Base-by-base conservation (phyloP, 2,329 filamentous ascomycete genomes). In the Orbilia quercus region DNA sequence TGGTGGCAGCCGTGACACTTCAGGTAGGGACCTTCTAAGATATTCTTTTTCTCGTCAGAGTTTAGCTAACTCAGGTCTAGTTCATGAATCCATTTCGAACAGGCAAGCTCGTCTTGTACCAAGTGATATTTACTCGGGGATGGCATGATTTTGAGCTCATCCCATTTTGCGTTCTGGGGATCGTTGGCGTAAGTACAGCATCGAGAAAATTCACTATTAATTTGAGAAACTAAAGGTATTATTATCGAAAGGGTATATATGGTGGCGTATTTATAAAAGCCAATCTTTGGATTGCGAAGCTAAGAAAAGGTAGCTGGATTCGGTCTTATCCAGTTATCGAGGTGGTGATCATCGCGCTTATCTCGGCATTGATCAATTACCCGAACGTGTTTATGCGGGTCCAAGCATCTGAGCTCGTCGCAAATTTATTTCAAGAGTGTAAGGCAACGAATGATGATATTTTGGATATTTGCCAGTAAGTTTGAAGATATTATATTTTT, bases 331-430 rank as follows among this genome's bases (percentile, higher is more conserved):
- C 95, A 1, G 83, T 97, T 25, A 80, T 86, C 12, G 93, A 98
- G 82, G 94, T 98, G 7, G 82, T 90, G 20, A 81, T 88, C n/a
- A 87, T 96, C 22, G 89, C 94, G 2, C 82, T 93, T 44, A 79
- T 96, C 20, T 96, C 93, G 1, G 92, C 94, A 0, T 80, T 98
- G 47, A 87, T 98, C 81, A 97, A 96, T 83, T 99, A 92, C 78
- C 95, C 95, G 9, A 96, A 97, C 81, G 89, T 92, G 64, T 98
- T 97, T 81, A 96, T 98, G 90, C 90, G 95, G 76, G 90, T 92
- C 2, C 94, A 98, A 80, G 88, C 91, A 20, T 93, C 92, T 0
- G 92, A 97, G 80, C 87, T 99, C 1, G 93, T 98, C 14, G 93
- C 93, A 74, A 90, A 90, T 66, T 87, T 99, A 25, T 98, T 99